Conservation (phyloP, 2,329 filamentous ascomycete species). For the Colletotrichum sp. region DNA sequence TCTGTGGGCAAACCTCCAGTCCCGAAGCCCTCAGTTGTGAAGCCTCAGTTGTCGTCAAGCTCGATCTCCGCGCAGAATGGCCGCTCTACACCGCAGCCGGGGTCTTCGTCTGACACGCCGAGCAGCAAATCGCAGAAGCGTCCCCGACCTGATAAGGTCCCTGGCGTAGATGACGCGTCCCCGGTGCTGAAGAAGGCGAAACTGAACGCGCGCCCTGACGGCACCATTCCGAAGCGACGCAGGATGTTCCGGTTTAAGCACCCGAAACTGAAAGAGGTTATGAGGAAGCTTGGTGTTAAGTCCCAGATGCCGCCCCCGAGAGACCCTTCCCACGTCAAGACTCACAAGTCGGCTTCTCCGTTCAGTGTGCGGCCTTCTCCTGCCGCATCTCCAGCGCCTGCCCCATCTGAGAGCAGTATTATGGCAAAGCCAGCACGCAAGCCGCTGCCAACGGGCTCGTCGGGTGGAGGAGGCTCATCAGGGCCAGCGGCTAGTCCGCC, state of each 20-base stretch:
- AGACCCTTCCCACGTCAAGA: constrained; percentile 10
- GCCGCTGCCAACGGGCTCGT: constrained; percentile 30
- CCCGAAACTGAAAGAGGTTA: constrained; percentile 34
- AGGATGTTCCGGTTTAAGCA: constrained; percentile 44
- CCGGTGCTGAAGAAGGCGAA: constrained; percentile 45
- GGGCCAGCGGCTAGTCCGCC: constrained; percentile 6
- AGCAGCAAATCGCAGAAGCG: constrained; percentile 34
- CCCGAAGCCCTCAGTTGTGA: neutral
- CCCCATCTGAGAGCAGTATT: constrained; percentile 28
- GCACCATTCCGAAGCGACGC: constrained; percentile 26
- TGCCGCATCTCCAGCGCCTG: constrained; percentile 28
- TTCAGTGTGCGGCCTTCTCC: constrained; percentile 26
- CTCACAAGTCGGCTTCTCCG: constrained; percentile 6
- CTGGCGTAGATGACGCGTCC: constrained; percentile 33
- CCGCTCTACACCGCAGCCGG: constrained; percentile 9
- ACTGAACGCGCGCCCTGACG: constrained; percentile 28
- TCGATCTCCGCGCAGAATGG: neutral
- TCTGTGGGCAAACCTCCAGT: neutral
- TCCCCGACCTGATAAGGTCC: constrained; percentile 41
- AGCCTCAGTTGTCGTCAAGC: neutral
- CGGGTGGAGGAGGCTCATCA: neutral
- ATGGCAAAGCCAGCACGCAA: constrained; percentile 38
- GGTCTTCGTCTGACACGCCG: constrained; percentile 10
- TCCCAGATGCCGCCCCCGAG: constrained; percentile 1
- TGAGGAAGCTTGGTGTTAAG: constrained; percentile 26